Conservation (phyloP, 805 yeast species). For the Wickerhamomyces hampshirensis region DNA sequence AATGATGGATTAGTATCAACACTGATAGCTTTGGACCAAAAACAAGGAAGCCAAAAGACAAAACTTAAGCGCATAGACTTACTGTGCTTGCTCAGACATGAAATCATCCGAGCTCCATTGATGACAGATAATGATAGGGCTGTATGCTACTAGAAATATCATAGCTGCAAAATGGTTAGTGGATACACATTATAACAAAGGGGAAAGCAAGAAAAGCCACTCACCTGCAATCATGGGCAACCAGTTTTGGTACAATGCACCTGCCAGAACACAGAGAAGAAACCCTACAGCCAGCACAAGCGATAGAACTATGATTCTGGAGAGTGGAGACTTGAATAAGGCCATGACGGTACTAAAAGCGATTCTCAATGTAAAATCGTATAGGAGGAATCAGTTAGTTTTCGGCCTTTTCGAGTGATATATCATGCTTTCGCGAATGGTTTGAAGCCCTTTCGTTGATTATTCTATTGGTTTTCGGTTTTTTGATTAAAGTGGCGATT, state of each 20-base stretch:
- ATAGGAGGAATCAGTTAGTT: too few species aligned
- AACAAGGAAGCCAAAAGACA: too few species aligned
- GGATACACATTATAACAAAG: background rate
- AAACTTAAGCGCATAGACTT: constrained; percentile 17
- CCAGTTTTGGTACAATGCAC: constrained; percentile 76
- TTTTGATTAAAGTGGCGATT: constrained; percentile 9
- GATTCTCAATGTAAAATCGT: too few species aligned
- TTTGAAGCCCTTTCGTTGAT: too few species aligned
- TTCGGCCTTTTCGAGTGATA: too few species aligned
- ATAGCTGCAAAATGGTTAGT: constrained; percentile 27
- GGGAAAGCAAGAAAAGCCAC: constrained; percentile 15
- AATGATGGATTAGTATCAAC: too few species aligned
- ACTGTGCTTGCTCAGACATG: constrained; percentile 41
- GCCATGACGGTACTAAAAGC: too few species aligned
- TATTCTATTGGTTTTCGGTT: too few species aligned
- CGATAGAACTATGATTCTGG: constrained; percentile 70
- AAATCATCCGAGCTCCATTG: constrained; percentile 47
- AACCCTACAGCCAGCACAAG: constrained; percentile 74
- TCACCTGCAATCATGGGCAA: constrained; percentile 57
- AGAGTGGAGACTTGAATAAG: constrained; percentile 41
- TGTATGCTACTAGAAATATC: constrained; percentile 49
- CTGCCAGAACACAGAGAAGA: constrained; percentile 67
- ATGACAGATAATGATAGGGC: constrained; percentile 51
- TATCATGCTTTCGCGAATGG: too few species aligned
- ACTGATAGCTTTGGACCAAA: too few species aligned